Conservation (phyloP, 352 stramenopile species). For the Halophytophthora batemanensis region DNA sequence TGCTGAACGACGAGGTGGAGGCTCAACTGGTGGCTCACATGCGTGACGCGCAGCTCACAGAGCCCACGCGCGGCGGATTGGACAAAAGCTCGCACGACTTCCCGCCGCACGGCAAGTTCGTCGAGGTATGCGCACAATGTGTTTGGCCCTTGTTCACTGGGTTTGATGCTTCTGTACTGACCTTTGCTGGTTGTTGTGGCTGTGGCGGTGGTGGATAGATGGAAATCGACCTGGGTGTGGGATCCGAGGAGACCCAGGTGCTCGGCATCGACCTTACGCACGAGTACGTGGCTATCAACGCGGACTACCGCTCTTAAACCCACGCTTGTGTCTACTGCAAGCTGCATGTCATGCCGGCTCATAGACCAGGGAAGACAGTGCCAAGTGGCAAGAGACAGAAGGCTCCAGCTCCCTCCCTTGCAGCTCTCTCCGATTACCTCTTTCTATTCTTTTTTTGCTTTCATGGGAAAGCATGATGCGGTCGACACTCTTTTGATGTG, state of each 20-base stretch:
- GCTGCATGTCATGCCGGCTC: too few relatives aligned
- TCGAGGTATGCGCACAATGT: slow-evolving; percentile 66
- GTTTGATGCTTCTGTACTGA: neutral
- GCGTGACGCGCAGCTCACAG: slow-evolving; percentile 90
- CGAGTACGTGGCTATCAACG: slow-evolving; percentile 98
- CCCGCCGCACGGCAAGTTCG: slow-evolving; percentile 94
- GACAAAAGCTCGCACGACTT: slow-evolving; percentile 86
- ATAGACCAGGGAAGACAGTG: too few relatives aligned
- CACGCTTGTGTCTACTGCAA: too few relatives aligned
- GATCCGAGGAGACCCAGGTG: slow-evolving; percentile 81
- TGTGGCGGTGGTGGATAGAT: slow-evolving; percentile 48
- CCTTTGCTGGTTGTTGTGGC: neutral
- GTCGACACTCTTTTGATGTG: too few relatives aligned
- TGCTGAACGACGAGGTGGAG: slow-evolving; percentile 90
- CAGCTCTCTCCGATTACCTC: too few relatives aligned
- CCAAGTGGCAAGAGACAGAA: too few relatives aligned
- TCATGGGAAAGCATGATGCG: too few relatives aligned
- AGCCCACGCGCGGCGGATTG: slow-evolving; percentile 70
- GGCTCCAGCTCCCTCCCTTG: too few relatives aligned
- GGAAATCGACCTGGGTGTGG: slow-evolving; percentile 91
- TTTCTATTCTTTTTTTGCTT: too few relatives aligned
- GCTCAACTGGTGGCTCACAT: slow-evolving; percentile 94
- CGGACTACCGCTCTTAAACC: slow-evolving; percentile 96
- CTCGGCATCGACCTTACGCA: slow-evolving; percentile 97
- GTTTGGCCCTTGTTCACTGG: neutral